Evolutionary conservation across 2,329 filamentous ascomycete species (phyloP).

Genomic region (Fusarium sp.): DNA sequence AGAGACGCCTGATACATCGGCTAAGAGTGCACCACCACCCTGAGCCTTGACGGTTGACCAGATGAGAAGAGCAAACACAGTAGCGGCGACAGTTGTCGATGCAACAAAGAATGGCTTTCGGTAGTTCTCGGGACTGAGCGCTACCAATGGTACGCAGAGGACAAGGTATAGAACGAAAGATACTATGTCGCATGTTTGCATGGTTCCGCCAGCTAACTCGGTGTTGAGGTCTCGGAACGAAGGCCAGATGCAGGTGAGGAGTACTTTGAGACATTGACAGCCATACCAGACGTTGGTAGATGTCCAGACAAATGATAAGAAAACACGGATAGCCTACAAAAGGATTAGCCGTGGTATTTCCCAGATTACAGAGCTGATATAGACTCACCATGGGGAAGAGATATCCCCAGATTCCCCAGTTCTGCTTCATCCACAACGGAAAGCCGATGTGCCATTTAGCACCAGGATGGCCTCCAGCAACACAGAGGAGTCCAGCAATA

Average conservation of each 20-base stretch:
- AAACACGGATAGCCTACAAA: background rate
- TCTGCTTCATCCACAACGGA: slow-evolving; percentile 42
- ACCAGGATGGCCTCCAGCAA: slow-evolving; percentile 43
- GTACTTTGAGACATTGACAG: background rate
- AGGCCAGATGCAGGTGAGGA: background rate
- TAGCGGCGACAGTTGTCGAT: background rate
- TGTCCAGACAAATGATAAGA: slow-evolving; percentile 7
- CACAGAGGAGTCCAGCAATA: slow-evolving; percentile 43
- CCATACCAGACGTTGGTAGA: background rate
- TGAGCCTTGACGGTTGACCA: background rate
- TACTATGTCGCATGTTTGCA: background rate
- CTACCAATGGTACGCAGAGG: background rate
- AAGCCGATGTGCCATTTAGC: slow-evolving; percentile 47
- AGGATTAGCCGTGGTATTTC: no score
- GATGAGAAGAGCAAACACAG: background rate
- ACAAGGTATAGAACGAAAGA: background rate
- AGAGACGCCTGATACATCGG: background rate
- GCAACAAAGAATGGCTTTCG: background rate
- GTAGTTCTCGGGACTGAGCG: background rate
- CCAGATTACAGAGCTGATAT: no score
- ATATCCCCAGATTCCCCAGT: slow-evolving; percentile 45
- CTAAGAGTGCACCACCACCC: background rate
- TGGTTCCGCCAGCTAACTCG: background rate
- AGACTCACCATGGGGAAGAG: slow-evolving; percentile 42
- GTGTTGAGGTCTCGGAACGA: background rate